These are phyloP conservation scores for Sporobolomyces pararoseus DNA, from an alignment of 768 basidiomycete species.

Conservation along the genomic window DNA sequence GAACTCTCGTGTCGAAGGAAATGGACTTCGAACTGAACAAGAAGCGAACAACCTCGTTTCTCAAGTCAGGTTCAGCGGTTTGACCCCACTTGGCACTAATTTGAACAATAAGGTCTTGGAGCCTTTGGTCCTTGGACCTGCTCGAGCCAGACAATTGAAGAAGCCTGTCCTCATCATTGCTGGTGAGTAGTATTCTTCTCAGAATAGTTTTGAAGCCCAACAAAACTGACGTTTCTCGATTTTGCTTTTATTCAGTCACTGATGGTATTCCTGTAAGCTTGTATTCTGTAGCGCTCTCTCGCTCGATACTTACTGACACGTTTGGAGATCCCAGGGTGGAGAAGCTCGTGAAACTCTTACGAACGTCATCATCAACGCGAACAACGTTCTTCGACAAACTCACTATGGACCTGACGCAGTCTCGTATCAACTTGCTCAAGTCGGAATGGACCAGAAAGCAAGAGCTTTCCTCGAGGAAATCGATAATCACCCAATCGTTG, in stretches of 20 bases:
- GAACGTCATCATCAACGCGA: conserved; percentile 32
- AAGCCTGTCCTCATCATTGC: conserved; percentile 52
- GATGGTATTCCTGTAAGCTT: conserved; percentile 31
- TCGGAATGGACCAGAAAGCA: conserved; percentile 45
- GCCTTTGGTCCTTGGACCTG: conserved; percentile 51
- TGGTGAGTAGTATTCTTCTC: background rate
- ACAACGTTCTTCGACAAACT: conserved; percentile 11
- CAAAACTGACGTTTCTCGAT: background rate
- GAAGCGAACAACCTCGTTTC: conserved; percentile 48
- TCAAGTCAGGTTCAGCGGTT: conserved; percentile 49
- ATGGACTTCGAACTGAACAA: conserved; percentile 49
- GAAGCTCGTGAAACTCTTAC: conserved; percentile 27
- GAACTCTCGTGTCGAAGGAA: conserved; percentile 48
- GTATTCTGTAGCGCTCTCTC: background rate
- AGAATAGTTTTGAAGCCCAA: background rate
- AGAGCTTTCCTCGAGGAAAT: conserved; percentile 49
- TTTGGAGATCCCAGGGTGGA: background rate
- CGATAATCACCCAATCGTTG: conserved; percentile 50
- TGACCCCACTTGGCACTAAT: conserved; percentile 36
- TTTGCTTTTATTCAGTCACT: conserved; percentile 32
- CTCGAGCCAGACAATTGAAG: conserved; percentile 46
- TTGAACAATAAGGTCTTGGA: conserved; percentile 51
- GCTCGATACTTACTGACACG: background rate
- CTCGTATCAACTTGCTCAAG: conserved; percentile 44
- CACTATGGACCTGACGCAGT: conserved; percentile 48